Evolutionary conservation across 345 rosid species (phyloP).

Genomic region (Nasturtium officinale): DNA sequence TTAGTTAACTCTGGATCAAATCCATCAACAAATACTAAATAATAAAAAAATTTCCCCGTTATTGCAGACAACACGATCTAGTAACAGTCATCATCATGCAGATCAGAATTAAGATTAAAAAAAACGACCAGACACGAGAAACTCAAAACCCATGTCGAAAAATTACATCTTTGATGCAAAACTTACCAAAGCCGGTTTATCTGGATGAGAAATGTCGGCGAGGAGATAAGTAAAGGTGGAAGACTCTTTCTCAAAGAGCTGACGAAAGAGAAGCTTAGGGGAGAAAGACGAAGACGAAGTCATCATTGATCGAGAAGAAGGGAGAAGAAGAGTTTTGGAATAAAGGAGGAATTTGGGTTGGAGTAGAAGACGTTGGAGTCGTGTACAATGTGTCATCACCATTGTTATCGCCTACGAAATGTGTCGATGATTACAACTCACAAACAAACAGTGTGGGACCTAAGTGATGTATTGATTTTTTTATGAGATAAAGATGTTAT

Average conservation of each 20-base stretch:
- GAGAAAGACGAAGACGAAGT: slow-evolving; percentile 42
- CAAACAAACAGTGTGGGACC: slow-evolving; percentile 9
- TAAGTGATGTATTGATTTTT: background rate
- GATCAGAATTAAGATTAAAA: background rate
- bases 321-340: background rate
- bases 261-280: slow-evolving; percentile 74
- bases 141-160: slow-evolving; percentile 23
- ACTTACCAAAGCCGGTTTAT: slow-evolving; percentile 83
- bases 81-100: slow-evolving; percentile 6
- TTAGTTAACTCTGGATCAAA: background rate
- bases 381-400: slow-evolving; percentile 19
- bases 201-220: slow-evolving; percentile 80
- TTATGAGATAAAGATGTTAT: too few species aligned
- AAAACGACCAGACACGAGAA: background rate
- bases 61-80: background rate
- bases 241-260: slow-evolving; percentile 89
- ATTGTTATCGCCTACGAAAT: slow-evolving; percentile 7
- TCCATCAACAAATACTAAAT: background rate
- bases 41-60: background rate
- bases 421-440: slow-evolving; percentile 5
- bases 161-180: background rate
- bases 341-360: slow-evolving; percentile 6
- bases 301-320: slow-evolving; percentile 43
- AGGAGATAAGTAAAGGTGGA: slow-evolving; percentile 88
- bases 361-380: slow-evolving; percentile 13